Base-by-base conservation (phyloP, 2,329 filamentous ascomycete genomes). In the Sporothrix curviconia region DNA sequence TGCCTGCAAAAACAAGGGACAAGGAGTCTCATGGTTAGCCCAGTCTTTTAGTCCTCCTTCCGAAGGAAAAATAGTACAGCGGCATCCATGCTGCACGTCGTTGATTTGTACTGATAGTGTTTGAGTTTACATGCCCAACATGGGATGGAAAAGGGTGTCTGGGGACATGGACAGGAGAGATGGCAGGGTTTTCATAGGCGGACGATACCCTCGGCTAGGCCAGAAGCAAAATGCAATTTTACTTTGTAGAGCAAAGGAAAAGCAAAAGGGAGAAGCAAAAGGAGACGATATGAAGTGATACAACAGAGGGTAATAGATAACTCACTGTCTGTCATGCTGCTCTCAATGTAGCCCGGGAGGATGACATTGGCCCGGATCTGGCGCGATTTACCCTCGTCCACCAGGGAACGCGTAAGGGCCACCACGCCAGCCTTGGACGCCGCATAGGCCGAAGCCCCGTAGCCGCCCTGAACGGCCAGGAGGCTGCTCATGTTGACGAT, bases 401-500 rank as follows among this genome's bases (percentile, higher is more conserved):
- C 84, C 3, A 90, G 74, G 56, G 85, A 81, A 58, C 85, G 79
- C 22, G 86, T 91, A 64, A 90, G 79, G 60, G 81, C 87, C 15
- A 94, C 70, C 1, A 95, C 73, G 2, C 89, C 90, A 5, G 90
- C 89, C 69, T 95, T 95, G 43, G 85, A 86, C 3, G 90, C 88
- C 4, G 87, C 85, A 67, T 94, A 95, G 0, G 83, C 82, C 2
- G 86, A 80, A 4, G 87, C 63, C 8, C 91, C 91, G 2, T 76
- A 76, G 1, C 86, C 87, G 0, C 84, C 86, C 58, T 85, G 85
- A 1, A 78, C 67, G 0, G 84, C 90, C 46, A 95, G 78, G 30
- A 95, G 74, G 49, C 88, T 92, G 1, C 88, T 85, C 22, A 96
- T 75, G 66, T 95, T 95, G 69, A 95, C 85, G 60, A 95, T 91